Evolutionary conservation across 176 grass and related monocot genomes (phyloP).

Genomic region (Microstegium vimineum): DNA sequence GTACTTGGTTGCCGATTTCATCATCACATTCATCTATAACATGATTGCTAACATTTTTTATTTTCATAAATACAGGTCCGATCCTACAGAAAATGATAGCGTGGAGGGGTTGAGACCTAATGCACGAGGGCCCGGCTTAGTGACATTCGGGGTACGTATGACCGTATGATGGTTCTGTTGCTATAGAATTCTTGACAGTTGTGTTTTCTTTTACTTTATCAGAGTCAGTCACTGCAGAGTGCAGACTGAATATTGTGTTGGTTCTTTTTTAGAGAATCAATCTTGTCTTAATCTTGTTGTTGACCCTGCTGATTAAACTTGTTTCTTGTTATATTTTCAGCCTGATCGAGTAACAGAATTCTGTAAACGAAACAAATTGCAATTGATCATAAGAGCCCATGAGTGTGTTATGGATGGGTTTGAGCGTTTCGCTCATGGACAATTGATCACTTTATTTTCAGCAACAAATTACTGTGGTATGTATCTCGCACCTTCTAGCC

Average conservation of each 20-base stretch:
- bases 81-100: constrained; percentile 98
- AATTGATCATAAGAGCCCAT: constrained; percentile 95
- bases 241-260: not conserved
- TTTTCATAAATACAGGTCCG: constrained; percentile 73
- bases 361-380: constrained; percentile 94
- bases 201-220: not conserved
- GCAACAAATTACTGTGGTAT: constrained; percentile 99
- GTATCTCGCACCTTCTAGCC: not conserved
- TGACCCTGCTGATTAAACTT: not conserved
- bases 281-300: not conserved
- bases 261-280: not conserved
- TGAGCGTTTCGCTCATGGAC: constrained; percentile 93
- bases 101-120: constrained; percentile 98
- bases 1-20: constrained; percentile 37
- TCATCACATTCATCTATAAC: not conserved
- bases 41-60: constrained; percentile 8
- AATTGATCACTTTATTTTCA: constrained; percentile 96
- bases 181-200: constrained; percentile 16
- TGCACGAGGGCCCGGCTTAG: constrained; percentile 94
- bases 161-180: not conserved
- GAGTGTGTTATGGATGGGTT: constrained; percentile 99
- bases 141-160: constrained; percentile 97
- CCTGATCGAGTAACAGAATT: constrained; percentile 89
- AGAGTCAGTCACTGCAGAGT: not conserved
- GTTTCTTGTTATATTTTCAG: constrained; percentile 47